phyloP scores from a whole-genome alignment of 2,329 filamentous ascomycete genomes.

The Cladophialophora exuberans region DNA sequence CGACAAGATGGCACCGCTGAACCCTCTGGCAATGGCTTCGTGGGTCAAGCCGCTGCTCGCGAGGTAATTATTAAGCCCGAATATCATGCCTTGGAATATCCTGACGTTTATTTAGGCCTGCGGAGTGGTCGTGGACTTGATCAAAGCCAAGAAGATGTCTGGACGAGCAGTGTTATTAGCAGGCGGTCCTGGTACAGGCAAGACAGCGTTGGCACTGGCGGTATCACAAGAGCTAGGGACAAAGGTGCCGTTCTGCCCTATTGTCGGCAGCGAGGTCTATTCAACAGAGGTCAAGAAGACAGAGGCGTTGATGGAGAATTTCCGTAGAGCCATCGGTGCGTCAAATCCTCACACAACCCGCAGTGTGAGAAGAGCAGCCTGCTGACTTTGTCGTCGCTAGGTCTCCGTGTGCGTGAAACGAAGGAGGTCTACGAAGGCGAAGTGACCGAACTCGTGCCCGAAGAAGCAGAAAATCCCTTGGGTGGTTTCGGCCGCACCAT shows the following conservation, averaged over 20 bases:
- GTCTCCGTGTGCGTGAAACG: constrained; percentile 91
- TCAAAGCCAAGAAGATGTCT: constrained; percentile 96
- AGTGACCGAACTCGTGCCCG: constrained; percentile 94
- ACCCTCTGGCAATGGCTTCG: constrained; percentile 77
- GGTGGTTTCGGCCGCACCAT: constrained; percentile 98
- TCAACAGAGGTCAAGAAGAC: constrained; percentile 99
- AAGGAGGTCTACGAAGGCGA: constrained; percentile 99
- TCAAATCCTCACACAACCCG: no score
- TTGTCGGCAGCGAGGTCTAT: constrained; percentile 97
- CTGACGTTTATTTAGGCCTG: constrained; percentile 67
- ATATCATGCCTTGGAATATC: not conserved
- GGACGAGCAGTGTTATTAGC: constrained; percentile 91
- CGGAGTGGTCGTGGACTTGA: constrained; percentile 93
- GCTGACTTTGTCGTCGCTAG: constrained; percentile 39
- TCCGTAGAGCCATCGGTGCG: constrained; percentile 86
- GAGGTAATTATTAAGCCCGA: constrained; percentile 64
- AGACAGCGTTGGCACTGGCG: constrained; percentile 92
- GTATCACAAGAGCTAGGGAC: constrained; percentile 97
- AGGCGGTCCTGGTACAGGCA: constrained; percentile 93
- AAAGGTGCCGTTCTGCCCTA: constrained; percentile 97
- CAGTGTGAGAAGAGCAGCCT: no score
- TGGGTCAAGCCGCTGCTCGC: constrained; percentile 83
- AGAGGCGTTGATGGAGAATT: constrained; percentile 98
- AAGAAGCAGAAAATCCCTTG: constrained; percentile 96
- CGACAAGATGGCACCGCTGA: constrained; percentile 85